These are phyloP conservation scores for Cutaneotrichosporon sp. DNA, from an alignment of 1,284 basidiomycete species.

Conservation along the genomic window DNA sequence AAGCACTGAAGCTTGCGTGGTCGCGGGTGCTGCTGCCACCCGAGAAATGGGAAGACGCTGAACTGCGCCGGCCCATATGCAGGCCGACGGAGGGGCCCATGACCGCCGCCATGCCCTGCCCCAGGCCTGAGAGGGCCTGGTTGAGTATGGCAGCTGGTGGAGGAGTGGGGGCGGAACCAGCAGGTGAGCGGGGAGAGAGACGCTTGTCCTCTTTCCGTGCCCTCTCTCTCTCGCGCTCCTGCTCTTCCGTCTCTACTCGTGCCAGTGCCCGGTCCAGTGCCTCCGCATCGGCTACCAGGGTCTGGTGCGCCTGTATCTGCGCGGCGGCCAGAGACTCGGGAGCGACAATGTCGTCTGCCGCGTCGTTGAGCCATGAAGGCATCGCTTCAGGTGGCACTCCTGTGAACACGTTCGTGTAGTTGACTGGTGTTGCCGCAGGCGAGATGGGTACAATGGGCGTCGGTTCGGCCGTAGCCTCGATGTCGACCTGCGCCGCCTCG, in stretches of 20 bases:
- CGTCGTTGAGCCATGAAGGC: slow-evolving; percentile 20
- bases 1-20: background rate
- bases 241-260: background rate
- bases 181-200: background rate
- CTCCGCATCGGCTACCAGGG: background rate
- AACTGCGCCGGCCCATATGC: background rate
- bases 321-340: slow-evolving; percentile 17
- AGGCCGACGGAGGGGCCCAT: background rate
- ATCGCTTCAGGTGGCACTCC: slow-evolving; percentile 19
- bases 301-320: background rate
- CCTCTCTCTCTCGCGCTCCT: background rate
- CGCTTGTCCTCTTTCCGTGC: background rate
- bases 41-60: background rate
- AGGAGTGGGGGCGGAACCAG: background rate
- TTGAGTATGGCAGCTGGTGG: background rate
- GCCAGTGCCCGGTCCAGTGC: background rate
- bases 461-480: background rate
- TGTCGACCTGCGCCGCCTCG: background rate
- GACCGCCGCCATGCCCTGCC: background rate
- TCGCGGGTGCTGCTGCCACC: background rate
- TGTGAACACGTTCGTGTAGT: slow-evolving; percentile 18
- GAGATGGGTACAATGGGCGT: background rate
- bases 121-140: background rate
- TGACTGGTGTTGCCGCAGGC: background rate
- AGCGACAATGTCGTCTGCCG: slow-evolving; percentile 18